Percentiles rank a stretch among this genome's conserved stretches.
These are phyloP conservation scores for Xerophyta viscosa DNA, from an alignment of 106 monocot genomes.

Conservation along the genomic window DNA sequence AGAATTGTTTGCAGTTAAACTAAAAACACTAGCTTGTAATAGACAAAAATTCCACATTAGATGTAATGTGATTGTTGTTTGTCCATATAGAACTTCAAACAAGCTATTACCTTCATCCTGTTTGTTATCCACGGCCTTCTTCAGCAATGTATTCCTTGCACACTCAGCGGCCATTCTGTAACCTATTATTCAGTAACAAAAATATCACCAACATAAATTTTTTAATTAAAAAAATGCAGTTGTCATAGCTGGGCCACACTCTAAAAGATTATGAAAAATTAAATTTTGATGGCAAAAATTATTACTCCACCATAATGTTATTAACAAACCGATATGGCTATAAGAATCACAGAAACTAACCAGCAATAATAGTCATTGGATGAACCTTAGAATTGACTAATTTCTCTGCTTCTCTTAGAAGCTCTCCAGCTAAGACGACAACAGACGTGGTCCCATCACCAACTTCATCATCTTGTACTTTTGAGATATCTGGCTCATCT, in stretches of 20 bases:
- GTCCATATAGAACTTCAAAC: too few relatives aligned
- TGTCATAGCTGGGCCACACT: too few relatives aligned
- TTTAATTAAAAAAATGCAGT: too few relatives aligned
- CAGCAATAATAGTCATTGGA: conserved; percentile 82
- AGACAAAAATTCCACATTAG: too few relatives aligned
- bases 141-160: conserved; percentile 41
- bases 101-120: conserved; percentile 56
- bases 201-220: too few relatives aligned
- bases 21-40: too few relatives aligned
- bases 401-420: conserved; percentile 73
- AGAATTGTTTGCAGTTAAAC: too few relatives aligned
- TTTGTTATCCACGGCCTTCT: conserved; percentile 61
- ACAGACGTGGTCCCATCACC: conserved; percentile 83
- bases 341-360: conserved; percentile 11
- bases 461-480: conserved; percentile 89
- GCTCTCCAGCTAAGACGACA: conserved; percentile 78
- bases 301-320: neutral
- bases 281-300: neutral
- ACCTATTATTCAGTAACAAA: conserved; percentile 19
- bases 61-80: too few relatives aligned
- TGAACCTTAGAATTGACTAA: conserved; percentile 57
- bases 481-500: conserved; percentile 51
- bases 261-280: neutral
- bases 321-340: neutral
- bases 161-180: conserved; percentile 75